phyloP scores from a whole-genome alignment of 2,329 filamentous ascomycete genomes.

The Calonectria leucothoes region DNA sequence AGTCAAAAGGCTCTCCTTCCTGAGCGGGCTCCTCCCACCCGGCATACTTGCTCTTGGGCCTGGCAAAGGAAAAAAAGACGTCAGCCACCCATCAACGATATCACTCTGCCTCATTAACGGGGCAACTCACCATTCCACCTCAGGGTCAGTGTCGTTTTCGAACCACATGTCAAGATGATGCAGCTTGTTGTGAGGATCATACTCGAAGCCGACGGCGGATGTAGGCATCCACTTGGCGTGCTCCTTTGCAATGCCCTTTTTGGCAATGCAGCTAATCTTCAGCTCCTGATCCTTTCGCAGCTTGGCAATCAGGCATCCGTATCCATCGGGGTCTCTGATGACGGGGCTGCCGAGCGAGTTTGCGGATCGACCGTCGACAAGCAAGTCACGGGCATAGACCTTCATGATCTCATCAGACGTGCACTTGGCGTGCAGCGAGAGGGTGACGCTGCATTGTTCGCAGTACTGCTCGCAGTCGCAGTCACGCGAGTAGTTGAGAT shows the following conservation, averaged over 20 bases:
- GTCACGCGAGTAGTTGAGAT: constrained; percentile 88
- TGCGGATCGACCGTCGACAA: constrained; percentile 75
- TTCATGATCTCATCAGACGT: constrained; percentile 90
- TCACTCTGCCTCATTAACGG: background rate
- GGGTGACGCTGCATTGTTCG: constrained; percentile 87
- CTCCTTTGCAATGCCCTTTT: constrained; percentile 99
- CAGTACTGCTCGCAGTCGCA: constrained; percentile 98
- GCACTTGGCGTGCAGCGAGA: constrained; percentile 88
- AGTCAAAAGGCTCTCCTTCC: constrained; percentile 90
- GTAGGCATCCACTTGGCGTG: constrained; percentile 98
- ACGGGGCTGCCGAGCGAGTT: constrained; percentile 86
- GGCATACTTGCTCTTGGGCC: constrained; percentile 85
- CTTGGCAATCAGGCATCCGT: constrained; percentile 90
- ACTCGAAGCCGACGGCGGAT: constrained; percentile 94
- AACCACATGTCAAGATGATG: constrained; percentile 95
- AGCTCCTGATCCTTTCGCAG: constrained; percentile 90
- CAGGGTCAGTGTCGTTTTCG: constrained; percentile 77
- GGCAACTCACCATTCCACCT: constrained; percentile 81
- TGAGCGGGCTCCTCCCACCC: constrained; percentile 82
- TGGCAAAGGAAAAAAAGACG: constrained; percentile 46
- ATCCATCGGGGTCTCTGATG: constrained; percentile 83
- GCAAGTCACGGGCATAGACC: constrained; percentile 91
- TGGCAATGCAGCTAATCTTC: constrained; percentile 90
- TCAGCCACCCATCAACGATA: constrained; percentile 6
- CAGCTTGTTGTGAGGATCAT: constrained; percentile 97